Evolutionary conservation across 2,329 filamentous ascomycete genomes (phyloP).

Genomic region (Colletotrichum falcatum): DNA sequence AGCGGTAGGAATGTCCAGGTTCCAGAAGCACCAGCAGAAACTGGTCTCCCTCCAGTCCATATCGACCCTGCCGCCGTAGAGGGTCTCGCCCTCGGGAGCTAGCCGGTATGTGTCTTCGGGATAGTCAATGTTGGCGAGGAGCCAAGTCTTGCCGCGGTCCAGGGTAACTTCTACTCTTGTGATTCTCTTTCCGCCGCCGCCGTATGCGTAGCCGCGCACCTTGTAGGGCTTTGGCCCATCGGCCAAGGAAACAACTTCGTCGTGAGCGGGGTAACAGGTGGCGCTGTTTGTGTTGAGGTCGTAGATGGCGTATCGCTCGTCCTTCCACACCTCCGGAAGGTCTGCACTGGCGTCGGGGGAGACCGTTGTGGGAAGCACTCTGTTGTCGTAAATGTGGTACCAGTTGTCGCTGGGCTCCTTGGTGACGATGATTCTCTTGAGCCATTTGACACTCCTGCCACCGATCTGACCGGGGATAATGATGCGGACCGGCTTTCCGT

Average conservation of each 20-base stretch:
- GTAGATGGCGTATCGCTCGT: slow-evolving; percentile 93
- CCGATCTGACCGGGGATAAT: slow-evolving; percentile 94
- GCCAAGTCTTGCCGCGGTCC: slow-evolving; percentile 86
- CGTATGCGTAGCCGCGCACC: slow-evolving; percentile 86
- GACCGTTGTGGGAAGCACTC: slow-evolving; percentile 88
- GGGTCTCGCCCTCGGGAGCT: slow-evolving; percentile 66
- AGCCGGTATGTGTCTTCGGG: slow-evolving; percentile 85
- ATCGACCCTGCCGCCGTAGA: slow-evolving; percentile 83
- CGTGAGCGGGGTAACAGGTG: slow-evolving; percentile 82
- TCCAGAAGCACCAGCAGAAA: slow-evolving; percentile 97
- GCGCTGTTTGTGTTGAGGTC: slow-evolving; percentile 91
- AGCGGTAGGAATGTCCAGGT: slow-evolving; percentile 72
- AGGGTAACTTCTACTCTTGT: slow-evolving; percentile 86
- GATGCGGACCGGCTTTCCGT: slow-evolving; percentile 84
- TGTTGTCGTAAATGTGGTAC: slow-evolving; percentile 96
- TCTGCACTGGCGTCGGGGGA: slow-evolving; percentile 83
- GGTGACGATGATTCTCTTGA: slow-evolving; percentile 84
- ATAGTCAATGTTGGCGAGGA: slow-evolving; percentile 80
- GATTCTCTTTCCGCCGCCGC: slow-evolving; percentile 85
- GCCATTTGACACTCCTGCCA: slow-evolving; percentile 92
- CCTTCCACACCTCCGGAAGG: slow-evolving; percentile 82
- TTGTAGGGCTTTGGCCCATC: slow-evolving; percentile 63
- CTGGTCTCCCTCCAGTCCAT: slow-evolving; percentile 84
- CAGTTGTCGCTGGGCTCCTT: slow-evolving; percentile 87
- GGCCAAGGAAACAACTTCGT: slow-evolving; percentile 71